Percentiles rank a stretch among this genome's conserved stretches.
Conservation (phyloP, 306 rosid species). For the Rosa rugosa region DNA sequence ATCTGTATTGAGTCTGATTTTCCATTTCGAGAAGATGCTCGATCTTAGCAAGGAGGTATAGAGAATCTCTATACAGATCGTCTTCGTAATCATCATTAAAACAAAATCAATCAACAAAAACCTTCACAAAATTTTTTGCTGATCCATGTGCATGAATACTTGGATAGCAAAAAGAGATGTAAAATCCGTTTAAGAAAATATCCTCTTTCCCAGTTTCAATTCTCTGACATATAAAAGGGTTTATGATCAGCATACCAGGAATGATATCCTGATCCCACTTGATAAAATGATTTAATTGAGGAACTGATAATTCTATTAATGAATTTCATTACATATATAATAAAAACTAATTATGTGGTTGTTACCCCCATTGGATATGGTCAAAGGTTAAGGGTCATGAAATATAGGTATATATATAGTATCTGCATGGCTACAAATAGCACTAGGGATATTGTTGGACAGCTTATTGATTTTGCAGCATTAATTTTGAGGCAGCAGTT, state of each 20-base stretch:
- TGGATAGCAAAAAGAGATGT: neutral
- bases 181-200: neutral
- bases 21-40: neutral
- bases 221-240: neutral
- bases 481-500: constrained; percentile 4
- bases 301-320: neutral
- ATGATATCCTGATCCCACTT: neutral
- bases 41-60: neutral
- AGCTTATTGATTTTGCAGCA: neutral
- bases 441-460: neutral
- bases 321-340: neutral
- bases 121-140: neutral
- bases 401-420: neutral
- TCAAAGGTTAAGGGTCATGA: neutral
- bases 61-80: neutral
- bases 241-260: neutral
- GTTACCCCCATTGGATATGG: neutral
- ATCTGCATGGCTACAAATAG: constrained; percentile 7
- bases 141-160: neutral
- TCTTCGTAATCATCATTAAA: neutral
- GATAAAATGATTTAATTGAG: neutral
- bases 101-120: neutral
- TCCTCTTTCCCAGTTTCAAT: neutral
- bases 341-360: neutral
- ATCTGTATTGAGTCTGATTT: neutral